A percentile compares a stretch with the other conserved stretches of the same genome.
These are phyloP conservation scores for Penicillium steckii DNA, from an alignment of 495 filamentous ascomycete species.

Conservation along the genomic window DNA sequence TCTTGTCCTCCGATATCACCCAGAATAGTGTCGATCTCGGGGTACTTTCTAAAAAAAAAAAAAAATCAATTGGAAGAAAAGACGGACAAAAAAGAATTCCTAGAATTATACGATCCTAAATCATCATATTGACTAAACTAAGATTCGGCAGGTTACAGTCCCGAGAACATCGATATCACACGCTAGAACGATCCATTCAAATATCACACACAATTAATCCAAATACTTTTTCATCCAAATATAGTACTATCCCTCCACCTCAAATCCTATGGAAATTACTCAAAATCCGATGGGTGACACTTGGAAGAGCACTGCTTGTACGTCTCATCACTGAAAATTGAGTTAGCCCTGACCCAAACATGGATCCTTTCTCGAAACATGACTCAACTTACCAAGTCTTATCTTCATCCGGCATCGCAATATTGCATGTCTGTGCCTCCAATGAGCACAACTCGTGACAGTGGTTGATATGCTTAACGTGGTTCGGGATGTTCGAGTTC, in stretches of 20 bases:
- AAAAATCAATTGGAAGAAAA: too few relatives aligned
- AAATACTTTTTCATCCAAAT: neutral
- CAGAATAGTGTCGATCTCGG: too few relatives aligned
- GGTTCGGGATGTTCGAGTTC: conserved; percentile 9
- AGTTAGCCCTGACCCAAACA: neutral
- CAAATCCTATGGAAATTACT: too few relatives aligned
- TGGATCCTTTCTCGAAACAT: neutral
- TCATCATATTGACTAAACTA: neutral
- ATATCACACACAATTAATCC: neutral
- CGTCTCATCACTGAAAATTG: conserved; percentile 14
- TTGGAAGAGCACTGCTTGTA: conserved; percentile 24
- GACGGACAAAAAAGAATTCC: too few relatives aligned
- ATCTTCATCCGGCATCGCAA: conserved; percentile 30
- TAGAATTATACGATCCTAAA: too few relatives aligned
- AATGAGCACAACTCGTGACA: conserved; percentile 31
- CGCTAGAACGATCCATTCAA: neutral
- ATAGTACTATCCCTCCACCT: too few relatives aligned
- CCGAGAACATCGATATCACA: neutral
- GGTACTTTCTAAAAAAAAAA: too few relatives aligned
- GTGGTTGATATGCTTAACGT: conserved; percentile 16
- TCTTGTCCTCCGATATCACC: neutral
- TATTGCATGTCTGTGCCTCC: conserved; percentile 23
- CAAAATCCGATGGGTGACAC: conserved; percentile 21
- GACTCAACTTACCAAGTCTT: conserved; percentile 28
- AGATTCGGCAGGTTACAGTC: neutral